Base-by-base conservation (phyloP, 2,329 filamentous ascomycete species). In the Fusarium zealandicum region DNA sequence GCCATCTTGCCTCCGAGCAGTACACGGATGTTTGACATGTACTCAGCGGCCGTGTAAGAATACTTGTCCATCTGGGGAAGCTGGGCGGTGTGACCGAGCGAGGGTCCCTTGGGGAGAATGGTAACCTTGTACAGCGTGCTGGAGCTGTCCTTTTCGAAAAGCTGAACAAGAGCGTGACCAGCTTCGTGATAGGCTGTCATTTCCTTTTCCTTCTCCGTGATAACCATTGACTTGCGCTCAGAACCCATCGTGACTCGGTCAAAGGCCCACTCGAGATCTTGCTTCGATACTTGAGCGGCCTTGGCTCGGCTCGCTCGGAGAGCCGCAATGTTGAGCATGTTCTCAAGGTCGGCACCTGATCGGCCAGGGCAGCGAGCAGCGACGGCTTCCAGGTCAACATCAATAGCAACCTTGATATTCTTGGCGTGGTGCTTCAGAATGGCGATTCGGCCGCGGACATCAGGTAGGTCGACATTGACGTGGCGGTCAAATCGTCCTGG, bases 231-330 rank as follows among this genome's bases (percentile, higher is more conserved):
- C 72, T 88, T 90, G 70, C 89, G 87, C 77, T 99, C 95, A 3
- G 93, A 90, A 31, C 95, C 95, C 92, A 99, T 96, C 73, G 96
- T 89, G 47, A 99, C 90, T 77, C 95, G 95, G 78, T 99, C 95
- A 76, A 96, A 98, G 51, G 95, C 95, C 93, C 93, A 99, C 66
- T 97, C 93, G 61, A 98, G 88, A 70, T 98, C 92, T 28, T 82
- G 76, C 73, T 92, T 89, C 11, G 84, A 83, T 46, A 99, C 90
- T 38, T 88, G 83, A 54, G 80, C 80, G 32, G 89, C 84, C 76
- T 93, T 95, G 64, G 90, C 83, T 72, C 95, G 92, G 69, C 92
- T 96, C n/a, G 95, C 95, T 69, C 90, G 91, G 36, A 99, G 89
- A 17, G 95, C 95, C 27, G 95, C 95, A 72, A 97, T 91, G 75